A percentile compares a stretch with the other conserved stretches of the same genome.
Evolutionary conservation across 1,284 basidiomycete species (phyloP).

Genomic region (Tilletiaria anomala): DNA sequence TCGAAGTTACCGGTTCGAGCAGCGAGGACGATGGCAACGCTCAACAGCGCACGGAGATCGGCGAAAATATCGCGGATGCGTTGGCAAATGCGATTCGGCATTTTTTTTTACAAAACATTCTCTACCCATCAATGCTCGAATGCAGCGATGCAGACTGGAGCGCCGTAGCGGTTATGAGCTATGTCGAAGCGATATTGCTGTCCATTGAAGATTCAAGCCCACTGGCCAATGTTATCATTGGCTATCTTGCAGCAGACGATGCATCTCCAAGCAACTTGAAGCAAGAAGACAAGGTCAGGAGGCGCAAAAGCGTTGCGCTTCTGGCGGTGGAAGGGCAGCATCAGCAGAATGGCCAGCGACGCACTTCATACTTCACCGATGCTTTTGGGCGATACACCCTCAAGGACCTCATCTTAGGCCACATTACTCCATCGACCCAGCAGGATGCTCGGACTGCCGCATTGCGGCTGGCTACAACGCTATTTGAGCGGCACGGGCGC

Average conservation of each 20-base stretch:
- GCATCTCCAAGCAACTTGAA: too few relatives aligned
- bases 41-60: too few relatives aligned
- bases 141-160: constrained; percentile 84
- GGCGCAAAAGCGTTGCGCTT: constrained; percentile 5
- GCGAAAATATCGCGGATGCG: too few relatives aligned
- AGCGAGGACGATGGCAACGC: too few relatives aligned
- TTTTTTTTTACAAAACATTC: constrained; percentile 80
- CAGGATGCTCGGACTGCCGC: too few relatives aligned
- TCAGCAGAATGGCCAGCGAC: not conserved
- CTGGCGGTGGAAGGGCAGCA: constrained; percentile 1
- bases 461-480: too few relatives aligned
- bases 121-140: constrained; percentile 84
- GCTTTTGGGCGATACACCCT: constrained; percentile 11
- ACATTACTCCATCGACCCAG: too few relatives aligned
- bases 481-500: too few relatives aligned
- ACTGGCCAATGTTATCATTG: constrained; percentile 19
- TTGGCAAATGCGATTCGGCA: constrained; percentile 51
- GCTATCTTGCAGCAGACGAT: too few relatives aligned
- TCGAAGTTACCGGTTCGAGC: too few relatives aligned
- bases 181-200: constrained; percentile 52
- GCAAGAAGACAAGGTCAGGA: not conserved
- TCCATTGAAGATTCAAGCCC: constrained; percentile 20
- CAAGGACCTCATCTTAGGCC: constrained; percentile 23
- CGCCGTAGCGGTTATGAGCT: constrained; percentile 89
- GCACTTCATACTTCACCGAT: too few relatives aligned